Conservation (phyloP, 1,284 basidiomycete species). For the Irpex lacteus region DNA sequence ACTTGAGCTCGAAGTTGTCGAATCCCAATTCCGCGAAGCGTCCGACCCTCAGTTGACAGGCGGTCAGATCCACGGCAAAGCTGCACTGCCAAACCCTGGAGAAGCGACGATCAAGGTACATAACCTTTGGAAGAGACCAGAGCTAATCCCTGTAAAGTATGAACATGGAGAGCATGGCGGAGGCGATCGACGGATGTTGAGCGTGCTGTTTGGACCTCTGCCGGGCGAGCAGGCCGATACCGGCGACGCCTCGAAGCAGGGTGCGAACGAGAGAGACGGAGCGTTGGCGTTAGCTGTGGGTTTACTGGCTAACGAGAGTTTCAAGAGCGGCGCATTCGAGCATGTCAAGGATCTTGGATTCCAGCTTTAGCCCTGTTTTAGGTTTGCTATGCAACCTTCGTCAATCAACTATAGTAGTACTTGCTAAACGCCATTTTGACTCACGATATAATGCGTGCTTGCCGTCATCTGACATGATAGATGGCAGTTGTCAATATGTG, state of each 20-base stretch:
- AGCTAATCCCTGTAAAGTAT: slow-evolving; percentile 39
- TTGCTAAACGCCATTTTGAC: no score
- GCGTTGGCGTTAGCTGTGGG: slow-evolving; percentile 51
- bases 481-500: no score
- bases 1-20: slow-evolving; percentile 53
- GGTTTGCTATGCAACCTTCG: no score
- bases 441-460: no score
- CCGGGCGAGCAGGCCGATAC: slow-evolving; percentile 36
- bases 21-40: slow-evolving; percentile 37
- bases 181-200: slow-evolving; percentile 50
- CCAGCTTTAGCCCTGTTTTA: neutral
- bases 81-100: slow-evolving; percentile 44
- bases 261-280: slow-evolving; percentile 49
- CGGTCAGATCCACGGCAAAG: slow-evolving; percentile 42
- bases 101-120: slow-evolving; percentile 44
- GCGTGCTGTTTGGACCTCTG: slow-evolving; percentile 45
- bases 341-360: slow-evolving; percentile 31
- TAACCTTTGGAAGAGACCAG: slow-evolving; percentile 42
- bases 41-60: slow-evolving; percentile 30
- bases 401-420: no score
- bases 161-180: slow-evolving; percentile 51
- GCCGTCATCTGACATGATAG: no score
- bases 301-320: slow-evolving; percentile 50
- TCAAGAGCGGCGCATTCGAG: slow-evolving; percentile 45
- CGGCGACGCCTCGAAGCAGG: slow-evolving; percentile 44